Base-by-base conservation (phyloP, 2,329 filamentous ascomycete genomes). In the Elsinoe ampelina region DNA sequence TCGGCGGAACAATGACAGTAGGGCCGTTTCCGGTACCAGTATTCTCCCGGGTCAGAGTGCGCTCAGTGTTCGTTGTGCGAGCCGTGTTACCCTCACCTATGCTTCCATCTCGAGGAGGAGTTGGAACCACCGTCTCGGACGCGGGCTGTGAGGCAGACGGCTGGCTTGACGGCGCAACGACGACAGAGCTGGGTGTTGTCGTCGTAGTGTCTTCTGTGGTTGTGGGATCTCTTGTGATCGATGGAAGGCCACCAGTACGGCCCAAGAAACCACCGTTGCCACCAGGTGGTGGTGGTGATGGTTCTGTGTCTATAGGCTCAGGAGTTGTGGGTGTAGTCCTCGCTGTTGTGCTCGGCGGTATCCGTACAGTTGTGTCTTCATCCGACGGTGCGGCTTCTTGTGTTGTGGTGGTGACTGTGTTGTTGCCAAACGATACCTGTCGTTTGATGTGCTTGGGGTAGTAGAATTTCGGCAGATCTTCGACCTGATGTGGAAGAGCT, bases 381-480 rank as follows among this genome's bases (percentile, higher is more conserved):
- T 45, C 41, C 22, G 42, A 36, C 19, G 41, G 34, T 4, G 54
- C 35, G 20, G 39, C 11, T 15, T 22, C 12, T 30, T 56, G 39
- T 22, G 35, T 15, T n/a, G 54, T 47, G 13, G 52, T 42, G 3
- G 50, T 38, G 15, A 45, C 20, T 15, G 54, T 56, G 26, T 42
- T 47, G 54, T 48, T 48, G 41, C 32, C 17, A 48, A 48, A 45
- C 39, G 42, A 56, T 30, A 56, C 42, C 39, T 45, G 42, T 56
- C 54, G 54, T 42, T 56, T 56, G 42, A 56, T 56, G 30, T 56
- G 54, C 30, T 22, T 56, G 30, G 54, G 54, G 10, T 47, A 56
- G 19, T 47, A 56, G 30, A 47, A 56, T 22, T 56, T 45, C 1
- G 54, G 54, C 3, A 56, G 26, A 17, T 56, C 54, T 8, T 42